Conservation (phyloP, 2,329 filamentous ascomycete genomes). For the Talaromyces sp. region DNA sequence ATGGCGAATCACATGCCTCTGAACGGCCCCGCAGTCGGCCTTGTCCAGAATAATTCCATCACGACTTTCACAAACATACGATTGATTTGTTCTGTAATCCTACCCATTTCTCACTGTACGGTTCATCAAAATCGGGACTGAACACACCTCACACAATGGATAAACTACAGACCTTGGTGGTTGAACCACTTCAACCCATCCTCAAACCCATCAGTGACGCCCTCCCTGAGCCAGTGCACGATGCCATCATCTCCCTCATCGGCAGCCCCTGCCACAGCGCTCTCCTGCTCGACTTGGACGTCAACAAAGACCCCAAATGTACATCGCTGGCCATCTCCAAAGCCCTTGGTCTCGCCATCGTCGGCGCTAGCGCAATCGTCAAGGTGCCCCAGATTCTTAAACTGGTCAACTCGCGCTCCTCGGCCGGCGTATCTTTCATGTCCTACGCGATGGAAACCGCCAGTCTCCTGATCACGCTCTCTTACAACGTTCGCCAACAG, state of each 20-base stretch:
- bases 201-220: slow-evolving; percentile 67
- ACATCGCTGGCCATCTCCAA: slow-evolving; percentile 89
- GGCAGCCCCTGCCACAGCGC: slow-evolving; percentile 80
- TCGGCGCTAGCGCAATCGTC: slow-evolving; percentile 82
- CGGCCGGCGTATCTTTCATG: slow-evolving; percentile 80
- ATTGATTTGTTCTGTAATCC: neutral
- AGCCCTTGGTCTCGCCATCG: slow-evolving; percentile 87
- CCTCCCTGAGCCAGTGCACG: slow-evolving; percentile 69
- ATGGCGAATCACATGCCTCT: slow-evolving; percentile 5
- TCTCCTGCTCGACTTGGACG: slow-evolving; percentile 78
- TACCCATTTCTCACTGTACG: neutral
- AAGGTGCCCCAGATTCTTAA: slow-evolving; percentile 98
- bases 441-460: slow-evolving; percentile 89
- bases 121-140: neutral
- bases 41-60: neutral
- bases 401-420: slow-evolving; percentile 73
- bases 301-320: slow-evolving; percentile 68
- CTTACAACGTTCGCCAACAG: slow-evolving; percentile 84
- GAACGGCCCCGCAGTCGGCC: neutral
- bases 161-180: slow-evolving; percentile 37
- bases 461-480: slow-evolving; percentile 81
- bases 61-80: neutral
- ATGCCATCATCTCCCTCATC: slow-evolving; percentile 74
- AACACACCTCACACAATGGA: slow-evolving; percentile 33
- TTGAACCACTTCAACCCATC: slow-evolving; percentile 44